Base-by-base conservation (phyloP, 257 asterid genomes). In the Nicotiana attenuata region DNA sequence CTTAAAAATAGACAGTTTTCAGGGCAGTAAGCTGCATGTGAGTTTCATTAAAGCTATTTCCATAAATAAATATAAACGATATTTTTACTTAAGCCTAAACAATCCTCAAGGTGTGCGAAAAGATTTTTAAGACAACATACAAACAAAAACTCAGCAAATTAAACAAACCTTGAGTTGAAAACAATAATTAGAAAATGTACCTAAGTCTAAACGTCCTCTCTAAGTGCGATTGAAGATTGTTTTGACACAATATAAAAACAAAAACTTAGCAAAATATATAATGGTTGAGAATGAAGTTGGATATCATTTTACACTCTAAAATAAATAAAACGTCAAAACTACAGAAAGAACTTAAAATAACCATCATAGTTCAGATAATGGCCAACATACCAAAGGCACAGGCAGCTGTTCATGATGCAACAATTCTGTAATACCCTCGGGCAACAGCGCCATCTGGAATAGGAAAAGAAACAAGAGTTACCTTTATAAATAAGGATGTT, bases 351-450 rank as follows among this genome's bases (percentile, higher is more conserved):
- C 24, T 14, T 45, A n/a, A 45, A 47, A 80, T 17, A 80, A 28
- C 60, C 50, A 80, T 50, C 41, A 63, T 41, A 24, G 64, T 26
- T 35, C 14, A 16, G 41, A 64, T 13, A 56, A 68, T 50, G 55
- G 83, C 65, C 61, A 65, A 87, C 92, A 69, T 90, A 94, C 98
- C 98, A 94, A 90, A 82, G 97, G 98, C 81, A 89, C 89, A 28
- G 86, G 86, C 64, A 91, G 86, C 83, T 87, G 88, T 65, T 94
- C 92, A 63, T 94, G 97, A 86, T 92, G 96, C 91, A 90, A 85
- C 81, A 94, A 81, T 86, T 93, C 97, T 7, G 96, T 93, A 81
- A 94, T 94, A 83, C 97, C 97, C 89, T 94, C 97, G 4, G 98
- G 98, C 88, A 94, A 86, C 82, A 88, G 93, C 67, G 97, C 98